Evolutionary conservation across 2,329 filamentous ascomycete species (phyloP).

Genomic region (Juglanconis oblonga): DNA sequence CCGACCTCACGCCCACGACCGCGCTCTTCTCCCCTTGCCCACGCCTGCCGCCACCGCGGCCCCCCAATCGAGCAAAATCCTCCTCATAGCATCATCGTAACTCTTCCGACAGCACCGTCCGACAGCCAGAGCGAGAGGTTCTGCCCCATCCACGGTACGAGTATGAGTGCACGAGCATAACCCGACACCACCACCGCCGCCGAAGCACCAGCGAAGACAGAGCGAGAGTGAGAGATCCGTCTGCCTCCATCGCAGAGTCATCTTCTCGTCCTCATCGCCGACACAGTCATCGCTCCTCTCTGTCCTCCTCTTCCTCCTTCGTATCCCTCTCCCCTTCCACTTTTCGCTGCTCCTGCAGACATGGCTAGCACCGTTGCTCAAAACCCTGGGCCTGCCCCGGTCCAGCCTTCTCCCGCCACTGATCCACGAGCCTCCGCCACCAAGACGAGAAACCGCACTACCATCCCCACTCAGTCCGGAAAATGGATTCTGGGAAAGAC

Average conservation of each 20-base stretch:
- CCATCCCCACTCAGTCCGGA: constrained; percentile 84
- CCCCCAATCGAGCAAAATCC: constrained; percentile 22
- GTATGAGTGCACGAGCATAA: constrained; percentile 69
- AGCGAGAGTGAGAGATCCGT: constrained; percentile 10
- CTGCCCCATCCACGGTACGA: constrained; percentile 56
- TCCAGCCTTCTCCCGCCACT: constrained; percentile 44
- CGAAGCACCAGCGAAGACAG: constrained; percentile 65
- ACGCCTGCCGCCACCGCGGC: constrained; percentile 8
- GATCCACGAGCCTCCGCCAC: constrained; percentile 45
- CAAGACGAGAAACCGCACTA: constrained; percentile 64
- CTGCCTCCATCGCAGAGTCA: constrained; percentile 42
- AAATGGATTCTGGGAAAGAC: constrained; percentile 97
- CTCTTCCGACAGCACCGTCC: constrained; percentile 18
- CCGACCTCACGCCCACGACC: constrained; percentile 17
- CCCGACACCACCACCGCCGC: constrained; percentile 53
- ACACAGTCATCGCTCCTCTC: constrained; percentile 46
- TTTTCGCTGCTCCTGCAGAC: constrained; percentile 23
- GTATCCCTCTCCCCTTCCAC: constrained; percentile 18
- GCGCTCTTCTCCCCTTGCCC: constrained; percentile 6
- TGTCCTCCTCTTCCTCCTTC: background rate
- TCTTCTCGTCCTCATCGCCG: constrained; percentile 44
- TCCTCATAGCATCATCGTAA: constrained; percentile 25
- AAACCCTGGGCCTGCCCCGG: constrained; percentile 51
- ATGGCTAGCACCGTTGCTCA: constrained; percentile 34
- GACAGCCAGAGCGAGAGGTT: constrained; percentile 40